These are phyloP conservation scores for Talaromyces adpressus DNA, from an alignment of 495 filamentous ascomycete species.

Conservation along the genomic window DNA sequence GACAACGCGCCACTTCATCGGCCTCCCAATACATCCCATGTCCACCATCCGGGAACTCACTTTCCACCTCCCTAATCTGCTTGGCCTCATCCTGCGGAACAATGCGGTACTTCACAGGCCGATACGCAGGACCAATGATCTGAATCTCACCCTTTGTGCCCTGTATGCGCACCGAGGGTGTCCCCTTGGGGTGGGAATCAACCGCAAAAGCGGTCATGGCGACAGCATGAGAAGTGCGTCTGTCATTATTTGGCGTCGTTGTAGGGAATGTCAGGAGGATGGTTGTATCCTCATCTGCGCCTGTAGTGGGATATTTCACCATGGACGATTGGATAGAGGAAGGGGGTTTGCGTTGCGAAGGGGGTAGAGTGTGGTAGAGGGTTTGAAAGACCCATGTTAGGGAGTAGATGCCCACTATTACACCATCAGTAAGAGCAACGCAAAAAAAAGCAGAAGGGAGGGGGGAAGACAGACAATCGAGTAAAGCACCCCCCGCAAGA, in stretches of 20 bases:
- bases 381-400: constrained; percentile 93
- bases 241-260: constrained; percentile 42
- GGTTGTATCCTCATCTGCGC: constrained; percentile 75
- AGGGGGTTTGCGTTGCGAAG: constrained; percentile 43
- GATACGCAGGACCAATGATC: constrained; percentile 66
- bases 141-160: constrained; percentile 84
- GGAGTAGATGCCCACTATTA: constrained; percentile 73
- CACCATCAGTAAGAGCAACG: background rate
- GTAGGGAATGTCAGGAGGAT: constrained; percentile 73
- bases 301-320: constrained; percentile 69
- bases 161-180: constrained; percentile 70
- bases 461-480: constrained; percentile 52
- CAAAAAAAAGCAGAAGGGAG: background rate
- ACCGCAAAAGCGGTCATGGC: constrained; percentile 72
- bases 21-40: constrained; percentile 95
- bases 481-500: constrained; percentile 74
- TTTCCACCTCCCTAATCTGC: constrained; percentile 51
- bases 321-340: constrained; percentile 56
- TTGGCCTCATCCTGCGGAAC: constrained; percentile 14
- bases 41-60: constrained; percentile 58
- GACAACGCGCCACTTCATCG: constrained; percentile 77
- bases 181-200: constrained; percentile 53
- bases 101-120: constrained; percentile 59
- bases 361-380: constrained; percentile 71
- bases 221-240: constrained; percentile 55